phyloP scores from a whole-genome alignment of 2,329 filamentous ascomycete genomes.

The Cryphonectria carpinicola region DNA sequence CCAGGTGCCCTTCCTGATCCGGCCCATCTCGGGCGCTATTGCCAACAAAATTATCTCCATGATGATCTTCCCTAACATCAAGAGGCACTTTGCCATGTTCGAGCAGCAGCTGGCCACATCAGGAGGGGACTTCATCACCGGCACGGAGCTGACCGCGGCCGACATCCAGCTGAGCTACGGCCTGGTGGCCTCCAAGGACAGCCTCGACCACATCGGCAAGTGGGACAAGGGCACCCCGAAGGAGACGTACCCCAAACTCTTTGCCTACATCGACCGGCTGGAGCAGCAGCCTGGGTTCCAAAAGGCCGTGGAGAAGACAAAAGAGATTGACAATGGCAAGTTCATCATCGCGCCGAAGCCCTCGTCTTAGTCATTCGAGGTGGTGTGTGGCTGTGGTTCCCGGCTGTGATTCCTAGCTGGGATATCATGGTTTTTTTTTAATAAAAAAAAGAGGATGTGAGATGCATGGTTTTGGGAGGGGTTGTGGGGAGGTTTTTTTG shows the following conservation, averaged over 20 bases:
- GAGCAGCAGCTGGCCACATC: slow-evolving; percentile 54
- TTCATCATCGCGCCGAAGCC: slow-evolving; percentile 37
- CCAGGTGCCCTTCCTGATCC: slow-evolving; percentile 56
- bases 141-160: slow-evolving; percentile 52
- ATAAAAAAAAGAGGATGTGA: too few relatives aligned
- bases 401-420: neutral
- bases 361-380: neutral
- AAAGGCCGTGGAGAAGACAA: slow-evolving; percentile 52
- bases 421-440: neutral
- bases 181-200: slow-evolving; percentile 48
- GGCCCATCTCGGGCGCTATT: slow-evolving; percentile 53
- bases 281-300: slow-evolving; percentile 53
- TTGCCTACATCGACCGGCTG: slow-evolving; percentile 51
- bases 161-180: slow-evolving; percentile 60
- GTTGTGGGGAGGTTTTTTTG: too few relatives aligned
- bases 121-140: slow-evolving; percentile 53
- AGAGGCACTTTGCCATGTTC: slow-evolving; percentile 52
- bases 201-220: slow-evolving; percentile 45
- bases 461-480: neutral
- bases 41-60: slow-evolving; percentile 47
- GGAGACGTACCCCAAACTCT: slow-evolving; percentile 46
- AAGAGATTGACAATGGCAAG: slow-evolving; percentile 49
- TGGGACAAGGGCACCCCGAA: slow-evolving; percentile 39
- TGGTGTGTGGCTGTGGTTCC: neutral
- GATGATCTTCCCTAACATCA: slow-evolving; percentile 53